Evolutionary conservation across 176 grass and related monocot genomes (phyloP), one percentile per base, ranked within the genome.

Genomic region (Oryza meyeriana): DNA sequence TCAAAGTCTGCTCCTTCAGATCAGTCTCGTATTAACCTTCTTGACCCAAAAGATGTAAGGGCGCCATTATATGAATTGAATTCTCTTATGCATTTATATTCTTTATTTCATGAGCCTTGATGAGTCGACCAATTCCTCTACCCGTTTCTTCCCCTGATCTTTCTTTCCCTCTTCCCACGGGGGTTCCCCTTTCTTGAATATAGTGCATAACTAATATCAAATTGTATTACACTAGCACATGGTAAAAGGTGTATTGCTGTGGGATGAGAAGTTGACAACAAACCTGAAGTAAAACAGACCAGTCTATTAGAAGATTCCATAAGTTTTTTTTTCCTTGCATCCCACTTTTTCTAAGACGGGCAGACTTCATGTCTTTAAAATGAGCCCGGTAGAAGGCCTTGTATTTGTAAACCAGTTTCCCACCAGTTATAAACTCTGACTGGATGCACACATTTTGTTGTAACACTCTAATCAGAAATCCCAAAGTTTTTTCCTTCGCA

Each of bases 1-100:
- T 98, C 96, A 0, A 98, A 98, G 79, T 98, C 96, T 74, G 90
- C 96, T 81, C 81, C 96, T 86, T 98, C 96, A 76, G 96, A 98
- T 87, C 93, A 90, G 77, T 98, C 93, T 83, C 88, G 93, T 47
- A 98, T 98, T 61, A 98, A 98, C 68, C 90, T 98, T 70, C 96
- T 98, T 88, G 96, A 98, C 76, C 79, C 93, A 80, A 95, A 93
- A 91, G 96, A 98, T 83, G 93, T 98, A 89, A 94, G 92, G 63
- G 76, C 45, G 35, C 41, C 65, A 45, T 68, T 16, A 40, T 65
- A 48, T 29, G 18, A 26, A 64, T 61, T 65, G 24, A 81, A 73
- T 59, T 85, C 12, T 64, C 32, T 55, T 71, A n/a, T 79, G 4
- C 17, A 1, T 63, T 31, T 78, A 3, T 82, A 22, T 62, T 58